phyloP scores from a whole-genome alignment of 371 early-diverging fungal species.

The Rhizopus delemar region DNA sequence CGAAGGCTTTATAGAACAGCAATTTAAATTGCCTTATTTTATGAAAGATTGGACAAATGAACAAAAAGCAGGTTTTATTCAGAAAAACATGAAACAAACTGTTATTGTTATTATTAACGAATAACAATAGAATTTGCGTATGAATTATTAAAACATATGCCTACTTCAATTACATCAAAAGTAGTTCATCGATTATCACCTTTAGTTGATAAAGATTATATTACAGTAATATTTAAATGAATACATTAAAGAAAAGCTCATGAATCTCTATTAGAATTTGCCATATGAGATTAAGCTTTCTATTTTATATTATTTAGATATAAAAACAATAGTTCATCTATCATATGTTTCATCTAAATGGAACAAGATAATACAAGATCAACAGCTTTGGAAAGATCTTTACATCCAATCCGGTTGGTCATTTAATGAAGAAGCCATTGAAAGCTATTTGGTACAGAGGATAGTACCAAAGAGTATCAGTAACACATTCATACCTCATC shows the following conservation, averaged over 20 bases:
- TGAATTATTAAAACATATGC: slow-evolving; percentile 63
- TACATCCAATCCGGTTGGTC: slow-evolving; percentile 56
- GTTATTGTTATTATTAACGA: not conserved
- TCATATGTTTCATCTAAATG: slow-evolving; percentile 65
- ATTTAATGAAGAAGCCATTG: slow-evolving; percentile 49
- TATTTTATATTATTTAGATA: slow-evolving; percentile 60
- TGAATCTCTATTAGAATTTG: slow-evolving; percentile 29
- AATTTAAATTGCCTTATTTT: slow-evolving; percentile 54
- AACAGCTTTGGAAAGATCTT: slow-evolving; percentile 65
- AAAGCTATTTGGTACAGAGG: slow-evolving; percentile 38
- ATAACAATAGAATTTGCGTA: slow-evolving; percentile 63
- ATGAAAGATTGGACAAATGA: slow-evolving; percentile 59
- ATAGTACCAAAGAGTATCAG: not conserved
- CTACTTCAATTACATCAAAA: slow-evolving; percentile 53
- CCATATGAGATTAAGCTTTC: slow-evolving; percentile 67
- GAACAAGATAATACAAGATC: slow-evolving; percentile 62
- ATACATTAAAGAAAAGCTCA: not conserved
- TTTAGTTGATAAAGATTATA: slow-evolving; percentile 62
- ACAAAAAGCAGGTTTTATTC: slow-evolving; percentile 61
- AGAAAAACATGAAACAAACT: not conserved
- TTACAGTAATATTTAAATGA: slow-evolving; percentile 40
- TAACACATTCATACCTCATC: not conserved
- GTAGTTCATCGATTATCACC: slow-evolving; percentile 63
- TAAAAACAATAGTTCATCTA: slow-evolving; percentile 45
- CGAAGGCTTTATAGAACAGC: slow-evolving; percentile 69